A percentile compares a stretch with the other conserved stretches of the same genome.
Conservation (phyloP, 345 rosid species). For the Eutrema yunnanense region DNA sequence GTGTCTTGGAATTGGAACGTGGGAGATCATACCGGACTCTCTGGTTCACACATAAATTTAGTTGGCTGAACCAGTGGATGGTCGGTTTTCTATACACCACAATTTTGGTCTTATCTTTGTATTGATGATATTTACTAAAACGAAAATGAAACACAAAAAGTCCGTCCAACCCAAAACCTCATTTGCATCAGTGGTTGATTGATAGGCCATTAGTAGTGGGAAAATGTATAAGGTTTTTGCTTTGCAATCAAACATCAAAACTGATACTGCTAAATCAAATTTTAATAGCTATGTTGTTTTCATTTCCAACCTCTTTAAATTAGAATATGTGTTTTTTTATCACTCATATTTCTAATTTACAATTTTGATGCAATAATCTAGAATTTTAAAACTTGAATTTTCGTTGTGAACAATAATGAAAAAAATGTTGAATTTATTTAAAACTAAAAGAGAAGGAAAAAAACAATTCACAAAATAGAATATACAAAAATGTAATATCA, state of each 20-base stretch:
- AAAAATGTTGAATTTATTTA: too few relatives aligned
- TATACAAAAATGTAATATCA: too few relatives aligned
- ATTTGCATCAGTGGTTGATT: background rate
- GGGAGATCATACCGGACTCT: constrained; percentile 8
- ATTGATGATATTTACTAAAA: background rate
- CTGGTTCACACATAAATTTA: background rate
- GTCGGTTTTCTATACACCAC: background rate
- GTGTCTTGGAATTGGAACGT: background rate
- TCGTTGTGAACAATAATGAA: background rate
- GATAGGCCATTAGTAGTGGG: background rate
- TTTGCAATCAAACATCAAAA: background rate
- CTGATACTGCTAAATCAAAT: background rate
- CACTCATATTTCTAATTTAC: background rate
- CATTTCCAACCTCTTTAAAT: background rate
- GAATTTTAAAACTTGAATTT: background rate
- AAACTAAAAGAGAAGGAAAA: background rate
- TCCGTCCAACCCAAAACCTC: background rate
- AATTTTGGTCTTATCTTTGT: constrained; percentile 9
- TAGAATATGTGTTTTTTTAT: background rate
- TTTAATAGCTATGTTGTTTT: background rate
- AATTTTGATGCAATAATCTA: too few relatives aligned
- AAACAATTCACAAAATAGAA: background rate
- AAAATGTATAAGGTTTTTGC: background rate
- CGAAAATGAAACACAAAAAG: background rate
- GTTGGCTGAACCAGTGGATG: background rate